Conservation (phyloP, 371 early-diverging fungal genomes). For the Mortierella sp. region DNA sequence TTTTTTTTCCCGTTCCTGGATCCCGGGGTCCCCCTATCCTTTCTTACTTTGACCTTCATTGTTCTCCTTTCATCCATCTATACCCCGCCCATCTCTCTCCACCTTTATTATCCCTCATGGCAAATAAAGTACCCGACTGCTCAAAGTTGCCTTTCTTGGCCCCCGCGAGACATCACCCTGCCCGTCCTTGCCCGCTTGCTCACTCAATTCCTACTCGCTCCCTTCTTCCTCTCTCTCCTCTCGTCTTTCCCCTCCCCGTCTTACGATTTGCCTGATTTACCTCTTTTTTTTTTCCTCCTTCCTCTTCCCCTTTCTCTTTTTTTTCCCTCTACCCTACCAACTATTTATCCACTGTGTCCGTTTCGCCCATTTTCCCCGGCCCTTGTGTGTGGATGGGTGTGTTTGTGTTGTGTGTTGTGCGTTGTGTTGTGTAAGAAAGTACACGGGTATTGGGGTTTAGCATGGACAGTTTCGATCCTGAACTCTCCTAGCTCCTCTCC, state of each 20-base stretch:
- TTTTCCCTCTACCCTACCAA: not conserved
- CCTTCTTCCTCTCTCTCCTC: not conserved
- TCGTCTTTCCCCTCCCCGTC: not conserved
- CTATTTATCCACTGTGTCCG: not conserved
- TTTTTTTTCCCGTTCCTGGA: too few relatives aligned
- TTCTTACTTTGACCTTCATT: too few relatives aligned
- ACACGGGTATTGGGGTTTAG: not conserved
- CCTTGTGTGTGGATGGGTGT: not conserved
- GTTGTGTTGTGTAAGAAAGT: not conserved
- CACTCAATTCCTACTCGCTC: too few relatives aligned
- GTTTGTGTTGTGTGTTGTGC: not conserved
- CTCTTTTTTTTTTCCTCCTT: not conserved
- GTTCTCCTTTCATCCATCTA: too few relatives aligned
- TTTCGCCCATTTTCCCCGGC: not conserved
- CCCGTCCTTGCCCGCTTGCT: too few relatives aligned
- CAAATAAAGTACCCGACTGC: too few relatives aligned
- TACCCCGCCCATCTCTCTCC: too few relatives aligned
- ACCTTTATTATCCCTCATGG: too few relatives aligned
- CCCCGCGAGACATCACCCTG: too few relatives aligned
- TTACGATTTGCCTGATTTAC: not conserved
- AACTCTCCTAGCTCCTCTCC: not conserved
- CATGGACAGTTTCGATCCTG: too few relatives aligned
- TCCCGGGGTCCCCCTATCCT: too few relatives aligned
- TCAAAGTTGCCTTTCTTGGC: too few relatives aligned
- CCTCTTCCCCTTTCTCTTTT: not conserved